phyloP scores from a whole-genome alignment of 1,284 basidiomycete genomes.

The Vanrija humicola region DNA sequence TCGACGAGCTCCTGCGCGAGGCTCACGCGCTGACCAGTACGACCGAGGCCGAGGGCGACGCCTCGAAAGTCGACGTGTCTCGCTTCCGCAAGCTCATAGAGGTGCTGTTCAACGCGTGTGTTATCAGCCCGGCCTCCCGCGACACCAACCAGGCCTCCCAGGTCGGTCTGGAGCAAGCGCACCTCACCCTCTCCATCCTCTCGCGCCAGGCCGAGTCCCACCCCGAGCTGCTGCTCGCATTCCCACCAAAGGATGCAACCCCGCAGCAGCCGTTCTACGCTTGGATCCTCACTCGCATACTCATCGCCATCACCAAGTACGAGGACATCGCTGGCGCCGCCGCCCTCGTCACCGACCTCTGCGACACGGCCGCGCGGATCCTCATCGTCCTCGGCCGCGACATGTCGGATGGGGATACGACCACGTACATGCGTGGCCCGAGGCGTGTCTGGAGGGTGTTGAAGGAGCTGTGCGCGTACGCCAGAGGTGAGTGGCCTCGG shows the following conservation, averaged over 20 bases:
- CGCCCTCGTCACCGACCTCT: constrained; percentile 10
- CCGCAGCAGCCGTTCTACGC: constrained; percentile 31
- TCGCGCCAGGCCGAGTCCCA: constrained; percentile 18
- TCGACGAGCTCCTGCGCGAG: constrained; percentile 35
- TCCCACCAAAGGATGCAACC: neutral
- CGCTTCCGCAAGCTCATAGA: constrained; percentile 33
- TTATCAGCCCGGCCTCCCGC: constrained; percentile 7
- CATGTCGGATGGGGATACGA: constrained; percentile 15
- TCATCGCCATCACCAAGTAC: constrained; percentile 26
- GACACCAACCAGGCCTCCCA: constrained; percentile 3
- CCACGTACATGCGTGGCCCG: constrained; percentile 23
- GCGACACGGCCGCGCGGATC: constrained; percentile 16
- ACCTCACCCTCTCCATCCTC: constrained; percentile 34
- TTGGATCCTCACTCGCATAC: constrained; percentile 39
- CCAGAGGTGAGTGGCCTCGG: constrained; percentile 21
- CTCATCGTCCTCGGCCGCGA: constrained; percentile 22
- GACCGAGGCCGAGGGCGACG: constrained; percentile 14
- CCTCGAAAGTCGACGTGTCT: constrained; percentile 1
- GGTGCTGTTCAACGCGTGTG: constrained; percentile 35
- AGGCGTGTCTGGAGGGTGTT: constrained; percentile 17
- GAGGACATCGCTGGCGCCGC: constrained; percentile 5
- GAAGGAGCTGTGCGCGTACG: constrained; percentile 21
- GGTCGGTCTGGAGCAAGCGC: constrained; percentile 18
- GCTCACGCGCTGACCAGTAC: constrained; percentile 24
- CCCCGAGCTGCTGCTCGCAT: constrained; percentile 24